These are phyloP conservation scores for Xenoacremonium recifei DNA, from an alignment of 2,329 filamentous ascomycete genomes.

Conservation along the genomic window DNA sequence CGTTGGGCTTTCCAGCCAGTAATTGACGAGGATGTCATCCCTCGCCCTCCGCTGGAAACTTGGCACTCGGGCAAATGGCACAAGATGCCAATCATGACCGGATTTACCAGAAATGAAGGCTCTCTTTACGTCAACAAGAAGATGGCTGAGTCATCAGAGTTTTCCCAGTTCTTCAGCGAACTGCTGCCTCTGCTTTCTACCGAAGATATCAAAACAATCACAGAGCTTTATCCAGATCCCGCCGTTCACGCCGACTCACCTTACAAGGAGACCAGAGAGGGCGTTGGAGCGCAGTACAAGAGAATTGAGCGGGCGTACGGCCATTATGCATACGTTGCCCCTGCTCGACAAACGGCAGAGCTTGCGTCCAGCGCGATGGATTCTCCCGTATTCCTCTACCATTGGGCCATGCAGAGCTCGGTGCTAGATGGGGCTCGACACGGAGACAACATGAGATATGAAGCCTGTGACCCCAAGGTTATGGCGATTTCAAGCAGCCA, in stretches of 20 bases:
- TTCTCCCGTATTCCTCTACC: slow-evolving; percentile 26
- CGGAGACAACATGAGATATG: slow-evolving; percentile 23
- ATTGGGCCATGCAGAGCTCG: slow-evolving; percentile 29
- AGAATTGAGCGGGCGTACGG: slow-evolving; percentile 21
- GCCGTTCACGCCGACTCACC: slow-evolving; percentile 13
- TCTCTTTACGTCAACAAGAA: slow-evolving; percentile 24
- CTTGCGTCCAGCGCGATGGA: slow-evolving; percentile 21
- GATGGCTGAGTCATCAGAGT: slow-evolving; percentile 21
- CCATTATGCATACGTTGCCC: slow-evolving; percentile 22
- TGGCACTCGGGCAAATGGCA: slow-evolving; percentile 33
- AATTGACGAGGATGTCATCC: slow-evolving; percentile 28
- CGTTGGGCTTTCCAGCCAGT: slow-evolving; percentile 34
- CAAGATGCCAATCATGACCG: slow-evolving; percentile 30
- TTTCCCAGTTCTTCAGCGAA: slow-evolving; percentile 24
- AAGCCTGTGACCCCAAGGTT: slow-evolving; percentile 40
- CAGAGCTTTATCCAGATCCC: slow-evolving; percentile 19
- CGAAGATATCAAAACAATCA: slow-evolving; percentile 12
- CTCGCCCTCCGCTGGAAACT: slow-evolving; percentile 26
- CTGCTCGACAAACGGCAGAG: slow-evolving; percentile 19
- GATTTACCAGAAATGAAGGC: slow-evolving; percentile 29
- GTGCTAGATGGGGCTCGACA: slow-evolving; percentile 20
- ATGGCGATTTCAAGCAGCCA: slow-evolving; percentile 32
- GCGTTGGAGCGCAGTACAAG: slow-evolving; percentile 17
- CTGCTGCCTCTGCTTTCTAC: slow-evolving; percentile 23
- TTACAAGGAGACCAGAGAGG: slow-evolving; percentile 12